Percentiles rank a stretch among this genome's conserved stretches.
Conservation (phyloP, 2,329 filamentous ascomycete species). For the Penicillium carneum region DNA sequence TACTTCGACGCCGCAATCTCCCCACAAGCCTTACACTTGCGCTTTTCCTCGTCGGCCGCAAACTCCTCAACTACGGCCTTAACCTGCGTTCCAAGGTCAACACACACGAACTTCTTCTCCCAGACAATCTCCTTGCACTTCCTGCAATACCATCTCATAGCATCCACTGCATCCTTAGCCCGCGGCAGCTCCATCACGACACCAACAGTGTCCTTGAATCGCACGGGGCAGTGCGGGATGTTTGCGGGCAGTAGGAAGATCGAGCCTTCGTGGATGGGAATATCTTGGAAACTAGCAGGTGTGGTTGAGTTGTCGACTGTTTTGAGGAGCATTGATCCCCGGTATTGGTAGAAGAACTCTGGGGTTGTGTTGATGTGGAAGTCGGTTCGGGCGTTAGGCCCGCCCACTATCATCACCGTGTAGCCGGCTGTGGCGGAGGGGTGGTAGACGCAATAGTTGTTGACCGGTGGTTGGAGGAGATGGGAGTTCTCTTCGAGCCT, state of each 20-base stretch:
- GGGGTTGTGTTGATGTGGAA: slow-evolving; percentile 97
- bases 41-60: slow-evolving; percentile 70
- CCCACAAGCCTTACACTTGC: slow-evolving; percentile 81
- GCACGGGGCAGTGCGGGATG: slow-evolving; percentile 93
- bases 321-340: slow-evolving; percentile 90
- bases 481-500: slow-evolving; percentile 93
- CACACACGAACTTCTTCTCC: slow-evolving; percentile 86
- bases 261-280: slow-evolving; percentile 89
- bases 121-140: slow-evolving; percentile 76
- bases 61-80: slow-evolving; percentile 89
- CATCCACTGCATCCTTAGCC: slow-evolving; percentile 73
- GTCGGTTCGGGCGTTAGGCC: slow-evolving; percentile 93
- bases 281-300: slow-evolving; percentile 73
- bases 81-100: slow-evolving; percentile 90
- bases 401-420: slow-evolving; percentile 91
- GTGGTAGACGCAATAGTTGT: slow-evolving; percentile 97
- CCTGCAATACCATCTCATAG: slow-evolving; percentile 89
- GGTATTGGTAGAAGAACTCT: slow-evolving; percentile 98
- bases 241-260: slow-evolving; percentile 93
- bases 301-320: slow-evolving; percentile 72
- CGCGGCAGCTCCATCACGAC: slow-evolving; percentile 88
- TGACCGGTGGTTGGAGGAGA: slow-evolving; percentile 89
- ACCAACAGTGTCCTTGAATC: slow-evolving; percentile 92
- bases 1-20: slow-evolving; percentile 67
- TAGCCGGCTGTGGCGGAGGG: slow-evolving; percentile 82